phyloP scores from a whole-genome alignment of 2,329 filamentous ascomycete species.

The Trichoderma citrinoviride region DNA sequence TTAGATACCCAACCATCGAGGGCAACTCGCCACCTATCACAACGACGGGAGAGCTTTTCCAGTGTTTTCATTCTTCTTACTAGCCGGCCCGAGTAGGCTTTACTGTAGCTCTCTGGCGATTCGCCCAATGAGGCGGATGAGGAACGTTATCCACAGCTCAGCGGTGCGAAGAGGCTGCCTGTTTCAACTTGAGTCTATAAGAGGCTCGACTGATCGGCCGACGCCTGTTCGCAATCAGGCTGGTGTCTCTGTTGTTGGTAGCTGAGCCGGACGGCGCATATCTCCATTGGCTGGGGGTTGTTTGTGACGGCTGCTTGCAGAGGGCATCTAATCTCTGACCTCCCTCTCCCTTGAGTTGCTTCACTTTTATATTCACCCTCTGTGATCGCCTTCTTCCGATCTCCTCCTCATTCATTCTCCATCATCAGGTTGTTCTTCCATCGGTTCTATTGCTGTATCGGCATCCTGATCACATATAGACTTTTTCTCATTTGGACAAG shows the following conservation, averaged over 20 bases:
- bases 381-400: not conserved
- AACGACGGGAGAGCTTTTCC: not conserved
- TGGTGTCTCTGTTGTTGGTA: not conserved
- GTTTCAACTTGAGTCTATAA: no score
- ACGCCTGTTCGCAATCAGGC: not conserved
- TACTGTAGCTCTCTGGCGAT: not conserved
- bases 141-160: not conserved
- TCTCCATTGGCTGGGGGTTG: not conserved
- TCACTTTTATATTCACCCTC: not conserved
- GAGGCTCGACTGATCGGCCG: not conserved
- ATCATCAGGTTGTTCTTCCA: not conserved
- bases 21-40: constrained; percentile 5
- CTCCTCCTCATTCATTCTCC: not conserved
- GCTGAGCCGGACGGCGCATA: not conserved
- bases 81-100: not conserved
- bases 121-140: not conserved
- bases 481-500: not conserved
- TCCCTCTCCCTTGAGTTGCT: not conserved
- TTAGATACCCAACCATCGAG: constrained; percentile 1
- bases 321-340: not conserved
- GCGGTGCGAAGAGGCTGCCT: not conserved
- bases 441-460: not conserved
- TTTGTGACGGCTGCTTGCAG: not conserved
- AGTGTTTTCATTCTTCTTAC: not conserved
- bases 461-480: not conserved